Evolutionary conservation across 179 eudicot genomes (phyloP).

Genomic region (Camellia oleifera): DNA sequence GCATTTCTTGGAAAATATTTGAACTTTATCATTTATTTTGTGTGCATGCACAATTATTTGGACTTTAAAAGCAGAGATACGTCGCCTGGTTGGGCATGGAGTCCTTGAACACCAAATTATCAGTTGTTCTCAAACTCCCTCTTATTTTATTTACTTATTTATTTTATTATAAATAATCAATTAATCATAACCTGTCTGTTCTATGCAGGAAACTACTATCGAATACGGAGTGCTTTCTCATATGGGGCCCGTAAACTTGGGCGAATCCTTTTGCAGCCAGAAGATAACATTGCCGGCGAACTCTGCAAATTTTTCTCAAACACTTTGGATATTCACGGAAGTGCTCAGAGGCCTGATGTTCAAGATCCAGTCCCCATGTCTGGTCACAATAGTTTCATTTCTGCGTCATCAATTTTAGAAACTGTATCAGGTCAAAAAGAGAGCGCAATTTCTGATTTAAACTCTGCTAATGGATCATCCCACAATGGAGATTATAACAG

Average conservation of each 20-base stretch:
- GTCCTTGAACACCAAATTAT: not conserved
- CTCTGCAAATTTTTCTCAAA: constrained; percentile 67
- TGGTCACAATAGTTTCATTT: constrained; percentile 24
- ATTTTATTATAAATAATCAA: not conserved
- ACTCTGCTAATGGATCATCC: constrained; percentile 5
- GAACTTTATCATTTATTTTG: not conserved
- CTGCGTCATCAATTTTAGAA: constrained; percentile 14
- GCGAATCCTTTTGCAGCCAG: constrained; percentile 57
- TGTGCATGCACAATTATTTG: not conserved
- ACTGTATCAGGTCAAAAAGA: constrained; percentile 26
- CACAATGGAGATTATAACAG: constrained; percentile 3
- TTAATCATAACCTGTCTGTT: constrained; percentile 3
- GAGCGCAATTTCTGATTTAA: constrained; percentile 25
- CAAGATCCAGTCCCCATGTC: constrained; percentile 39
- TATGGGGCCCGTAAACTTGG: constrained; percentile 85
- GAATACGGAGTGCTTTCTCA: constrained; percentile 86
- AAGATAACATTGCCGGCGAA: constrained; percentile 54
- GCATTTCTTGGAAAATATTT: not conserved
- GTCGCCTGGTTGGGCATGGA: constrained; percentile 3
- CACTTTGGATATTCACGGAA: constrained; percentile 77
- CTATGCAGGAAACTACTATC: constrained; percentile 70
- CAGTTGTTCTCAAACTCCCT: not conserved
- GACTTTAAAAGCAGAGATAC: not conserved
- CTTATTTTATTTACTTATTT: not conserved
- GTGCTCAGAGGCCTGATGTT: constrained; percentile 74